Evolutionary conservation across 2,329 filamentous ascomycete species (phyloP), one percentile per base, ranked within the genome.

Genomic region (Mollisiaceae sp.): DNA sequence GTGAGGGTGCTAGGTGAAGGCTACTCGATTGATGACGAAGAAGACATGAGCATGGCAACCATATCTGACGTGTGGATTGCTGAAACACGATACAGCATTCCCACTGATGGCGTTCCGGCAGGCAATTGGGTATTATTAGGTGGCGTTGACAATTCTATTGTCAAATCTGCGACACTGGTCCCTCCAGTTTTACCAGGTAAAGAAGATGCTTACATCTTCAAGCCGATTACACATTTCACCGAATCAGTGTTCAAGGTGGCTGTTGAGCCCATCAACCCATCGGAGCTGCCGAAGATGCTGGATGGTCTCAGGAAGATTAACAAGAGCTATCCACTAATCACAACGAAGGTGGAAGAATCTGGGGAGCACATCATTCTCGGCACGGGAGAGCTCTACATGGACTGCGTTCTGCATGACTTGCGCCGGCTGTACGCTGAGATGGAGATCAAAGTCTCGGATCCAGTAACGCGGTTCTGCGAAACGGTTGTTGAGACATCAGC

Each of bases 331-430:
- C 95, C 95, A 36, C 85, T 99, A 32, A 92, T 98, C 72, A 92
- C 91, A 14, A 99, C 95, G 4, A 98, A 98, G 78, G 95, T 99
- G 3, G 95, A 99, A 77, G 95, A 99, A 79, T 97, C 93, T 1
- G 95, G 95, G 59, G 95, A 99, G 79, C 95, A 99, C 76, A 90
- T 99, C 70, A 85, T 99, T 56, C 86, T 99, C 4, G 95, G 95
- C 27, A 99, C 95, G 0, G 95, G 95, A 66, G 95, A 99, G 78
- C 83, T 99, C n/a, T 99, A 99, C 81, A 98, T 99, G 94, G 95
- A 99, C 78, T 99, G 95, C 74, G 94, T 99, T 3, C 84, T 99
- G 55, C 95, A 99, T 78, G 95, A 99, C 76, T 84, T 99, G 56
- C 91, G 95, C 62, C 87, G 89, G 47, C 80, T 98, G n/a, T 99